These are phyloP conservation scores for Akanthomyces dipterigenus DNA, from an alignment of 2,329 filamentous ascomycete species.

Conservation along the genomic window DNA sequence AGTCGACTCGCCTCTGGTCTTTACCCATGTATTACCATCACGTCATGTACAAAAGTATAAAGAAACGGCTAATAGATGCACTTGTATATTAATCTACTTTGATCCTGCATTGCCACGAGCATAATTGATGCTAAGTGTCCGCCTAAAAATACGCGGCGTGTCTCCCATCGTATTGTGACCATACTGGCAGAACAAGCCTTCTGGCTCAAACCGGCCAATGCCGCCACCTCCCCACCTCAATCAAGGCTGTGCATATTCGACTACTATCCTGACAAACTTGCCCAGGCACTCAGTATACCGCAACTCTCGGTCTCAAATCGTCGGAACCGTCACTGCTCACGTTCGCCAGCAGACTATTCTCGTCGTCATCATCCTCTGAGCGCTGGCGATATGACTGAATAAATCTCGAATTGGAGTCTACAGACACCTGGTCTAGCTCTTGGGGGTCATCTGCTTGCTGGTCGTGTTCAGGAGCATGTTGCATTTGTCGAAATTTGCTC, in stretches of 20 bases:
- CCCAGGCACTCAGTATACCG: background rate
- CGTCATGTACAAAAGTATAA: background rate
- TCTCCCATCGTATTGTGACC: background rate
- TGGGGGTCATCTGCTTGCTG: background rate
- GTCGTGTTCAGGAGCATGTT: constrained; percentile 9
- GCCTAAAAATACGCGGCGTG: background rate
- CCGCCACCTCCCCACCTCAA: too few species aligned
- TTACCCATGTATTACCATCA: constrained; percentile 1
- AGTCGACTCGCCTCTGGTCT: background rate
- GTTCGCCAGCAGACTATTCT: background rate
- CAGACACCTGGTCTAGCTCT: constrained; percentile 3
- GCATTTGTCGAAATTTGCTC: constrained; percentile 19
- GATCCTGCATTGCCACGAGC: background rate
- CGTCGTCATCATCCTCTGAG: constrained; percentile 5
- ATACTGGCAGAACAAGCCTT: background rate
- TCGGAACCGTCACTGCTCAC: background rate
- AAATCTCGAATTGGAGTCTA: constrained; percentile 8
- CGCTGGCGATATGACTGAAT: constrained; percentile 10
- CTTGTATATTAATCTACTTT: constrained; percentile 11
- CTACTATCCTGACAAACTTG: background rate
- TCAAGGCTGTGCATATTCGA: background rate
- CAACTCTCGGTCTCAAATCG: background rate
- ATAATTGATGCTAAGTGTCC: background rate
- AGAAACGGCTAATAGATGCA: constrained; percentile 7
- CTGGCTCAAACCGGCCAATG: background rate